phyloP scores from a whole-genome alignment of 495 filamentous ascomycete genomes.

The Eremomyces bilateralis region DNA sequence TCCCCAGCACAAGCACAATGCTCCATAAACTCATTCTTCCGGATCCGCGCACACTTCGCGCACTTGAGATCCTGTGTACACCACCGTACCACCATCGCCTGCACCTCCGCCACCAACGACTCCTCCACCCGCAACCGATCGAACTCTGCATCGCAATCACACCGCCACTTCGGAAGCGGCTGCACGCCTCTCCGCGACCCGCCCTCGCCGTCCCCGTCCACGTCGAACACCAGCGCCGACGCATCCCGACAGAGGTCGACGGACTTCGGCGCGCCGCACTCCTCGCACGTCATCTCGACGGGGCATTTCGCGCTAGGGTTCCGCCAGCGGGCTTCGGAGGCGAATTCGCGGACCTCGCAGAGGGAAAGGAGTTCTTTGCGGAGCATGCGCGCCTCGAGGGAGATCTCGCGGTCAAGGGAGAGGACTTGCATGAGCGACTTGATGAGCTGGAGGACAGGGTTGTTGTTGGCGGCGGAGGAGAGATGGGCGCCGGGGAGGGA shows the following conservation, averaged over 20 bases:
- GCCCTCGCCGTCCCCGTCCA: conserved; percentile 27
- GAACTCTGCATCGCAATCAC: conserved; percentile 59
- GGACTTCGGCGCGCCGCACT: conserved; percentile 72
- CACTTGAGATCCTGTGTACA: conserved; percentile 81
- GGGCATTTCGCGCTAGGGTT: conserved; percentile 64
- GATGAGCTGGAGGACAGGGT: conserved; percentile 73
- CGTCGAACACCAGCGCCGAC: no score
- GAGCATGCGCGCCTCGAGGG: conserved; percentile 63
- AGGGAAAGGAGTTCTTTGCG: conserved; percentile 73
- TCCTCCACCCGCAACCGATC: conserved; percentile 66
- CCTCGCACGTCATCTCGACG: conserved; percentile 53
- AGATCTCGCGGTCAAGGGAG: conserved; percentile 68
- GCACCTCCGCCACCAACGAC: conserved; percentile 51
- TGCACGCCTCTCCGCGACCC: background rate
- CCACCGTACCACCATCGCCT: conserved; percentile 59
- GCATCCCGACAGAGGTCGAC: conserved; percentile 85
- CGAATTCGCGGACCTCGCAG: conserved; percentile 89
- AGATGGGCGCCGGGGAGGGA: conserved; percentile 54
- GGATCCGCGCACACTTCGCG: conserved; percentile 35
- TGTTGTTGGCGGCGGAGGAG: conserved; percentile 33
- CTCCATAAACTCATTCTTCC: conserved; percentile 88
- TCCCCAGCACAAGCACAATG: conserved; percentile 80
- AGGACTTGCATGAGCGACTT: conserved; percentile 82
- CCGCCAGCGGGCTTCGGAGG: conserved; percentile 59
- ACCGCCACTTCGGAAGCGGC: conserved; percentile 39